phyloP scores from a whole-genome alignment of 257 asterid genomes.

The Solanum megistacrolobum region DNA sequence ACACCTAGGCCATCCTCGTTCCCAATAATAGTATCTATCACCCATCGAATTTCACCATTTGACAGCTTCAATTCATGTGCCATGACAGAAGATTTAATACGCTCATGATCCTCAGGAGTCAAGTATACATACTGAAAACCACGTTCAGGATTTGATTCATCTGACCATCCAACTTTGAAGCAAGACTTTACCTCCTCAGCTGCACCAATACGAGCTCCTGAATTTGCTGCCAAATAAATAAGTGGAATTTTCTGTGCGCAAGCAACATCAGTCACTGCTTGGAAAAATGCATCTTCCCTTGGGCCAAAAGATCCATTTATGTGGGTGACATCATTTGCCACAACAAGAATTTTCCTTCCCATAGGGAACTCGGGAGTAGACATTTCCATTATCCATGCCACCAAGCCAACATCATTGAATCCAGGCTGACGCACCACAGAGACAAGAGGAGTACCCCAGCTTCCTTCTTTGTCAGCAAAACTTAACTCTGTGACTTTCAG shows the following conservation, averaged over 20 bases:
- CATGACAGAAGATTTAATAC: conserved; percentile 64
- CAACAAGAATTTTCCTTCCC: conserved; percentile 70
- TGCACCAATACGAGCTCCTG: conserved; percentile 98
- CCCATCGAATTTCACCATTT: conserved; percentile 79
- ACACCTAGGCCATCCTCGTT: conserved; percentile 87
- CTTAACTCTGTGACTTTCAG: conserved; percentile 56
- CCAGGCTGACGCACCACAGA: conserved; percentile 62
- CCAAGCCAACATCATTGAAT: conserved; percentile 88
- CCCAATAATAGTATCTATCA: conserved; percentile 82
- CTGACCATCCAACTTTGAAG: conserved; percentile 97
- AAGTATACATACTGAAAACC: conserved; percentile 89
- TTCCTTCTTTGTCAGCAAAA: conserved; percentile 55
- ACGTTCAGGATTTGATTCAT: conserved; percentile 76
- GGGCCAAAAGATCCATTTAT: conserved; percentile 96
- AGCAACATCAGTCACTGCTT: conserved; percentile 82
- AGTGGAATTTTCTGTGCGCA: conserved; percentile 76
- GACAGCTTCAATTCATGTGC: conserved; percentile 60
- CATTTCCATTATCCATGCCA: conserved; percentile 94
- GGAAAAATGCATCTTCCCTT: conserved; percentile 84
- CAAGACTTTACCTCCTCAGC: conserved; percentile 98
- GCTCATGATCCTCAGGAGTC: conserved; percentile 72
- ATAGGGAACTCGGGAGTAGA: conserved; percentile 91
- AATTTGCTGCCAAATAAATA: conserved; percentile 90
- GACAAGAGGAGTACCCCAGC: conserved; percentile 87
- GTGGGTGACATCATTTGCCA: conserved; percentile 88